These are phyloP conservation scores for Hibiscus tridactylites DNA, from an alignment of 345 rosid species.

Conservation along the genomic window DNA sequence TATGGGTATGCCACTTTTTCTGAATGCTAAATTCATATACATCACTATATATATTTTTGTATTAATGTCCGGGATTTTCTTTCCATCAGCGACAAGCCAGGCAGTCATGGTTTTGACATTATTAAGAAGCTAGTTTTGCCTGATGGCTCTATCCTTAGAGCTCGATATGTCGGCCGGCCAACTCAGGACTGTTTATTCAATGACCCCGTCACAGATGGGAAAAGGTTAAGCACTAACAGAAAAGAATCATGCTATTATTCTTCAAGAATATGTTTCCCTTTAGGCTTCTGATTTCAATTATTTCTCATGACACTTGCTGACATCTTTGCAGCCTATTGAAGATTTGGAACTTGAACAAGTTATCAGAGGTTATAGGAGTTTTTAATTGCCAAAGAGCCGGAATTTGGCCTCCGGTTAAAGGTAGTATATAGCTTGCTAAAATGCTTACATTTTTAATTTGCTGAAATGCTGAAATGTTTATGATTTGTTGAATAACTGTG, in stretches of 20 bases:
- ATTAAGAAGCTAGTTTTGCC: constrained; percentile 50
- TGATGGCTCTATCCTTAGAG: constrained; percentile 57
- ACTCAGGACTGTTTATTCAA: constrained; percentile 50
- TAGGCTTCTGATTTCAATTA: neutral
- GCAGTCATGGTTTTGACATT: constrained; percentile 37
- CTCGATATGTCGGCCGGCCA: constrained; percentile 50
- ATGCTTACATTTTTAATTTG: no score
- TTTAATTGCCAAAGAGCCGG: constrained; percentile 69
- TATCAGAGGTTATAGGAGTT: constrained; percentile 40
- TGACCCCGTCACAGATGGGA: constrained; percentile 56
- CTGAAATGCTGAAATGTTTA: no score
- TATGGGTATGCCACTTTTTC: constrained; percentile 33
- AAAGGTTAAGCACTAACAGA: constrained; percentile 27
- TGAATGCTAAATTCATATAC: neutral
- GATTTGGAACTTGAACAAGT: constrained; percentile 61
- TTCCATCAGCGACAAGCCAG: constrained; percentile 32
- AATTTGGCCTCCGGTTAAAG: constrained; percentile 31
- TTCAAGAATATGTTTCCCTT: neutral
- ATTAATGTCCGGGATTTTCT: neutral
- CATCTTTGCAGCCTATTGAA: constrained; percentile 41
- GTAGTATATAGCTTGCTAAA: neutral
- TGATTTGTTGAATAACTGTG: no score
- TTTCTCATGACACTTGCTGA: neutral
- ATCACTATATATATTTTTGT: neutral
- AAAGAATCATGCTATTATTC: neutral